Conservation (phyloP, 148 eudicot genomes). For the Heliosperma pusillum region DNA sequence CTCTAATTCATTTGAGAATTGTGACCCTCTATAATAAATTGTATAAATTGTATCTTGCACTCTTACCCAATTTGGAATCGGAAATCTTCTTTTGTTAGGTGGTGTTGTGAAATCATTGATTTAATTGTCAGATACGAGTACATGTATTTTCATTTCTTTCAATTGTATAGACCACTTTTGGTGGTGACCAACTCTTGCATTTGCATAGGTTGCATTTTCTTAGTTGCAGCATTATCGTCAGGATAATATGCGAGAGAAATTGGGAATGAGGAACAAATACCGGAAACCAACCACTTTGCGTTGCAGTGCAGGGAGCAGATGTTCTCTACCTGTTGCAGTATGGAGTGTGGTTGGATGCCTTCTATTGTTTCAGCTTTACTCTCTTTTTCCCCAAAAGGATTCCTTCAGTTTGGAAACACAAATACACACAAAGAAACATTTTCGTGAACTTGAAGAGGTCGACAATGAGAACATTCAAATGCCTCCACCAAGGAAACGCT, state of each 20-base stretch:
- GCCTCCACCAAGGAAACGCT: conserved; percentile 88
- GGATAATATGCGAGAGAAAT: conserved; percentile 54
- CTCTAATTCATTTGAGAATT: neutral
- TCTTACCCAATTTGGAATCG: neutral
- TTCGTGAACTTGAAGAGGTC: conserved; percentile 66
- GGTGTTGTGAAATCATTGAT: neutral
- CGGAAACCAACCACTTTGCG: conserved; percentile 79
- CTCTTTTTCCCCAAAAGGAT: conserved; percentile 41
- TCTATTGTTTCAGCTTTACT: conserved; percentile 60
- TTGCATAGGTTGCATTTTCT: conserved; percentile 65
- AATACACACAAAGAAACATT: conserved; percentile 26
- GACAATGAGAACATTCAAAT: conserved; percentile 79
- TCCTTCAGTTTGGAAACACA: conserved; percentile 29
- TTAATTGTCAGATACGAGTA: neutral
- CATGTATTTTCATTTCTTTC: neutral
- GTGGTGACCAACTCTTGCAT: conserved; percentile 49
- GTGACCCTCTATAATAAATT: conserved; percentile 9
- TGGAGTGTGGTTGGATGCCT: conserved; percentile 65
- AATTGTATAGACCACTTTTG: conserved; percentile 26
- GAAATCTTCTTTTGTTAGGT: neutral
- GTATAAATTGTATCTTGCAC: neutral
- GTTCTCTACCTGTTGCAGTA: conserved; percentile 44
- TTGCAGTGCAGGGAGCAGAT: conserved; percentile 86
- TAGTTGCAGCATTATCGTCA: conserved; percentile 56
- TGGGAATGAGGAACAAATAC: conserved; percentile 89